Evolutionary conservation across 73 alveolate genomes (phyloP), one percentile per base, ranked within the genome.

Genomic region (Paramecium bursaria): DNA sequence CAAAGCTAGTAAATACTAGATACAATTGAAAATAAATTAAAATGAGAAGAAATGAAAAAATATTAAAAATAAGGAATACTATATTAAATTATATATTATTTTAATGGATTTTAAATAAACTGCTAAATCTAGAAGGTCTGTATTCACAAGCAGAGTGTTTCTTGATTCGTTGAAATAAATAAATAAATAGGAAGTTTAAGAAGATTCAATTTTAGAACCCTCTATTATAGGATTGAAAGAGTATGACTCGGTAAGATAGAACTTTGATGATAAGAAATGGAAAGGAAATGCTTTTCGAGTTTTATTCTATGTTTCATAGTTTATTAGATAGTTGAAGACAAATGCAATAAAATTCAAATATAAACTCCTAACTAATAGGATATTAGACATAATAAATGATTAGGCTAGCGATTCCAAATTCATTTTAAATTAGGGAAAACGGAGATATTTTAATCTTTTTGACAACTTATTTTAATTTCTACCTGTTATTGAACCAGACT

Each of bases 401-500:
- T 67, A 25, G 23, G 82, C 60, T 11, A 30, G 57, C 0, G 82
- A 67, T 35, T 21, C 82, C 21, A 23, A 67, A 4, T 35, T 39
- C 7, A 21, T 67, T 26, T 42, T 67, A 15, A 67, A 39, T 21
- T 25, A 67, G 23, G 44, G 82, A 31, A 35, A 42, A 35, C 23
- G 17, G 1, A 1, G 17, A 35, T 33, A 47, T 30, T 15, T n/a
- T 17, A 17, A 42, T 7, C 14, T 15, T 39, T 10, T 67, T 6
- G 22, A 21, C 5, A 39, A 27, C 14, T 39, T 14, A 67, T 39
- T 67, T 3, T 39, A 67, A 67, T 67, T 39, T 67, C 23, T 67
- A 29, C 82, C 82, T 14, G 50, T 67, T 17, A 31, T 67, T 9
- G 82, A 67, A 10, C 82, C 82, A 11, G 82, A 67, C 23, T 67